Evolutionary conservation across 176 grass and related monocot species (phyloP).

Genomic region (Typha latifolia): DNA sequence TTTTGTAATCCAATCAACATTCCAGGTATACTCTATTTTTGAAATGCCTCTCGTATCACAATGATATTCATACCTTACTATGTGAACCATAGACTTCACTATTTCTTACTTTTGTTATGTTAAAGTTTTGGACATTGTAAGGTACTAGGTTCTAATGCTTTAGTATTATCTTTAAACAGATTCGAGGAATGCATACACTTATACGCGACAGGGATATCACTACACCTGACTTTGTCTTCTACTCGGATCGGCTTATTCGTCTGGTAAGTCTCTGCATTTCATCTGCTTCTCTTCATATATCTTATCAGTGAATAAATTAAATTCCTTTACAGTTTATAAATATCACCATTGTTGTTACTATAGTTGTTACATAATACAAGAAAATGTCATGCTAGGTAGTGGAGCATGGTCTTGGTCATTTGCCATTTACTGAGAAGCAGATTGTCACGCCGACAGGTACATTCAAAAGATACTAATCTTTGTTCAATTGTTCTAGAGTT

Average conservation of each 20-base stretch:
- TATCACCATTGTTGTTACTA: not conserved
- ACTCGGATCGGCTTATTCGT: slow-evolving; percentile 91
- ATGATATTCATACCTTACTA: not conserved
- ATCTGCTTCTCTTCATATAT: slow-evolving; percentile 7
- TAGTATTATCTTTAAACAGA: slow-evolving; percentile 30
- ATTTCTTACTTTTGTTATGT: not conserved
- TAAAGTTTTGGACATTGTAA: slow-evolving; percentile 6
- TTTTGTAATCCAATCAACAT: slow-evolving; percentile 92
- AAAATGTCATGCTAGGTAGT: slow-evolving; percentile 51
- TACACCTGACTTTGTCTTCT: slow-evolving; percentile 97
- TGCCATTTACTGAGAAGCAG: slow-evolving; percentile 98
- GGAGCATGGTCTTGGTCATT: slow-evolving; percentile 94
- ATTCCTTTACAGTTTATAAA: slow-evolving; percentile 5
- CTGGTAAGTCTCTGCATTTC: slow-evolving; percentile 36
- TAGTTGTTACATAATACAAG: slow-evolving; percentile 15
- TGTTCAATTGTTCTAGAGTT: not conserved
- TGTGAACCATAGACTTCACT: not conserved
- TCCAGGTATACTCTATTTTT: slow-evolving; percentile 49
- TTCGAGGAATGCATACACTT: slow-evolving; percentile 99
- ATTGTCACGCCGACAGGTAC: slow-evolving; percentile 98
- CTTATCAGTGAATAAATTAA: slow-evolving; percentile 2
- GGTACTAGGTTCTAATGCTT: no score
- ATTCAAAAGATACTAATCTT: slow-evolving; percentile 2
- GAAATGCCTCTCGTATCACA: not conserved
- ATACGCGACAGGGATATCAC: slow-evolving; percentile 93